Evolutionary conservation across 345 rosid species (phyloP).

Genomic region (Mallotus nudiflorus): DNA sequence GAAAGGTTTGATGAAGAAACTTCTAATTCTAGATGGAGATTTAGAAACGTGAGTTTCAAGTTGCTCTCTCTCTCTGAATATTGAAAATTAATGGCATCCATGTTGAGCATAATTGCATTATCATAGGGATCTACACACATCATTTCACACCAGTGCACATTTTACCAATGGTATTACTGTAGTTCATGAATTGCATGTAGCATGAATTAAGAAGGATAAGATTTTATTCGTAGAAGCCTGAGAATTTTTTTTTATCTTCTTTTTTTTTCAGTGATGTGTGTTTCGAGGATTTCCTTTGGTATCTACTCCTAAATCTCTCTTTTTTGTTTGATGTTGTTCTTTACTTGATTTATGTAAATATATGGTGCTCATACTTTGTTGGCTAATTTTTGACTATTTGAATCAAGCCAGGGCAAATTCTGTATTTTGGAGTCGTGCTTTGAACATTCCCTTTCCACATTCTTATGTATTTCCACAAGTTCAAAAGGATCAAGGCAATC

Average conservation of each 20-base stretch:
- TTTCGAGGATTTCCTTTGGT: constrained; percentile 93
- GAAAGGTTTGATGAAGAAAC: constrained; percentile 68
- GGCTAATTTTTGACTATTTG: constrained; percentile 24
- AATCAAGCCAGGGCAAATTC: constrained; percentile 76
- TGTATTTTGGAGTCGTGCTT: constrained; percentile 91
- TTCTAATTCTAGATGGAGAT: constrained; percentile 66
- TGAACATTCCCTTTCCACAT: constrained; percentile 88
- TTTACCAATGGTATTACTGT: not conserved
- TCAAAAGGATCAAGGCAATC: constrained; percentile 36
- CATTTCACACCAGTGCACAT: not conserved
- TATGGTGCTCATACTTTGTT: not conserved
- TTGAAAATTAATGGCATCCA: not conserved
- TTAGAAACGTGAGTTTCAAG: constrained; percentile 48
- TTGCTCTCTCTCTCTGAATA: not conserved
- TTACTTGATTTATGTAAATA: constrained; percentile 6
- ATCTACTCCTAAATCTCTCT: constrained; percentile 14
- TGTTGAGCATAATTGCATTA: constrained; percentile 2
- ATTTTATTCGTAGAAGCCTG: not conserved
- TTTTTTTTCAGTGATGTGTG: constrained; percentile 57
- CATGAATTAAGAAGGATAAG: constrained; percentile 1
- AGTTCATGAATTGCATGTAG: not conserved
- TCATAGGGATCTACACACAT: not conserved
- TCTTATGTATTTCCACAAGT: constrained; percentile 79
- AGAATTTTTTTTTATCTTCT: constrained; percentile 14
- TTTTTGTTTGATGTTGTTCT: not conserved